phyloP scores from a whole-genome alignment of 129 eudicot genomes.

The Flaveria brownii region DNA sequence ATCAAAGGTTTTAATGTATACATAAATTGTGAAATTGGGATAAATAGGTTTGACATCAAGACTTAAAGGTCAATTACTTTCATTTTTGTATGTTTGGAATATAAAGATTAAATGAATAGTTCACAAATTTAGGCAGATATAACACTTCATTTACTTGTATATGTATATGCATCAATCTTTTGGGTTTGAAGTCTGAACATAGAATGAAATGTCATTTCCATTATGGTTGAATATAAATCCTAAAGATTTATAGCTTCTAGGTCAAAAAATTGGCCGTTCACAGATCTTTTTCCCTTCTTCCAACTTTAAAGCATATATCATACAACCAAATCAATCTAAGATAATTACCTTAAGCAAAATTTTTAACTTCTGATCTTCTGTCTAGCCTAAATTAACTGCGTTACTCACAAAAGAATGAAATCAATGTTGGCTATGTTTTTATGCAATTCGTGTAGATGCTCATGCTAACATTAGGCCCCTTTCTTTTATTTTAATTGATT shows the following conservation, averaged over 20 bases:
- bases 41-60: background rate
- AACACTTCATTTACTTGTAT: background rate
- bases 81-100: background rate
- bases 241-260: constrained; percentile 21
- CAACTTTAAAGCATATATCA: background rate
- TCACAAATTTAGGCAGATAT: background rate
- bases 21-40: background rate
- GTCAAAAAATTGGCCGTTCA: background rate
- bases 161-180: background rate
- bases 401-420: background rate
- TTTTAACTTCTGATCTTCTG: background rate
- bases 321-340: background rate
- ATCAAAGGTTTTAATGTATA: background rate
- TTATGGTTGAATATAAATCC: background rate
- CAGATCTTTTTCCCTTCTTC: background rate
- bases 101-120: background rate
- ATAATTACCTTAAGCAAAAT: background rate
- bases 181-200: background rate
- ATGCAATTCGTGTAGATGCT: background rate
- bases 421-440: constrained; percentile 1
- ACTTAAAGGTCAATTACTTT: background rate
- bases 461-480: background rate
- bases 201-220: background rate
- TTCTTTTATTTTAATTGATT: background rate
- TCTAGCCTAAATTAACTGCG: background rate